Percentiles rank a stretch among this genome's conserved stretches.
These are phyloP conservation scores for Aspergillus sp. DNA, from an alignment of 2,329 filamentous ascomycete species.

Conservation along the genomic window DNA sequence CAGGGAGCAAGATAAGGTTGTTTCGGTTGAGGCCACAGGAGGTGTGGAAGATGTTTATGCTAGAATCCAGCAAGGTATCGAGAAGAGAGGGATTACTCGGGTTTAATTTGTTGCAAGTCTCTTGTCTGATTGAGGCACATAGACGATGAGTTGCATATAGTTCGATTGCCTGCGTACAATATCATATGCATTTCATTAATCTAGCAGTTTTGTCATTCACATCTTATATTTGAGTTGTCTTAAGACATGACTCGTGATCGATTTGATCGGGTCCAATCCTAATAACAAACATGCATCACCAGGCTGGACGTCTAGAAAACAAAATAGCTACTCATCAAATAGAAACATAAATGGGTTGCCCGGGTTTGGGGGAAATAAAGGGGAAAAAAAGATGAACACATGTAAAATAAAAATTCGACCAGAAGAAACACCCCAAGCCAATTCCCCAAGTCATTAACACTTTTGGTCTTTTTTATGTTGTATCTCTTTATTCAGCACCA, in stretches of 20 bases:
- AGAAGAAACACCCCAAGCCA: conserved; percentile 2
- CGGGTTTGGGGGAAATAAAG: conserved; percentile 5
- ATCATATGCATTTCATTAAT: too few relatives aligned
- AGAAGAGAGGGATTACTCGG: conserved; percentile 34
- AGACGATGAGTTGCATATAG: background rate
- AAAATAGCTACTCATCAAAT: conserved; percentile 10
- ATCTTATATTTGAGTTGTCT: too few relatives aligned
- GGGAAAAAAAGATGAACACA: conserved; percentile 14
- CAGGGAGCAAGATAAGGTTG: conserved; percentile 68
- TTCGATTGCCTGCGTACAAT: too few relatives aligned
- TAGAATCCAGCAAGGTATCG: conserved; percentile 47
- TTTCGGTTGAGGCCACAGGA: conserved; percentile 71
- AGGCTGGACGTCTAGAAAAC: conserved; percentile 1
- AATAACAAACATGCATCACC: conserved; percentile 6
- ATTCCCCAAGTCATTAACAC: background rate
- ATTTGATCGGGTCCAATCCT: conserved; percentile 11
- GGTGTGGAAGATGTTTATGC: conserved; percentile 61
- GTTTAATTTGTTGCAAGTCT: conserved; percentile 10
- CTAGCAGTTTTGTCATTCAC: background rate
- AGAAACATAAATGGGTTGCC: conserved; percentile 1
- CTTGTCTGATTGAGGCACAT: background rate
- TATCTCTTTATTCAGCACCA: conserved; percentile 22
- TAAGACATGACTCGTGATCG: conserved; percentile 15
- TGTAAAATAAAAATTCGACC: conserved; percentile 11
- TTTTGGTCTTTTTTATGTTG: conserved; percentile 1